Evolutionary conservation across 129 eudicot species (phyloP).

Genomic region (Ambrosia artemisiifolia): DNA sequence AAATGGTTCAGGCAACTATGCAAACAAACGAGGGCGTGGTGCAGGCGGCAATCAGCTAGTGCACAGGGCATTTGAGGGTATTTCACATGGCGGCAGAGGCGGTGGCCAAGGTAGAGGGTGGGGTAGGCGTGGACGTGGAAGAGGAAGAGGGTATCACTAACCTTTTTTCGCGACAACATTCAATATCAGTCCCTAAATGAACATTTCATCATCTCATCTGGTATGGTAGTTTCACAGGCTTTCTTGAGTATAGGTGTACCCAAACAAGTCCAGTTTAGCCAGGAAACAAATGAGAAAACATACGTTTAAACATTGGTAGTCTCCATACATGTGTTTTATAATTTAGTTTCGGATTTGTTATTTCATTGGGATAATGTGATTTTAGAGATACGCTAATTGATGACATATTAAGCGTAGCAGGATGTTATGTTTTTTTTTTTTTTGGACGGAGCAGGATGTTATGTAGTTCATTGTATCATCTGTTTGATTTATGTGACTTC

Average conservation of each 20-base stretch:
- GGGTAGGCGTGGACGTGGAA: slow-evolving; percentile 64
- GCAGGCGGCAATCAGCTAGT: slow-evolving; percentile 59
- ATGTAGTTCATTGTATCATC: not conserved
- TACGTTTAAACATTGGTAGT: not conserved
- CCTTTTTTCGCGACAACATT: not conserved
- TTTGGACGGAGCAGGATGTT: not conserved
- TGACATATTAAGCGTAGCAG: not conserved
- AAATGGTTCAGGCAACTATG: slow-evolving; percentile 51
- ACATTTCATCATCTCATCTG: slow-evolving; percentile 7
- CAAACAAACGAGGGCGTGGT: slow-evolving; percentile 53
- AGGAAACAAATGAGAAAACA: slow-evolving; percentile 1
- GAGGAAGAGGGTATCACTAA: slow-evolving; percentile 60
- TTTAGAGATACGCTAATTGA: slow-evolving; percentile 6
- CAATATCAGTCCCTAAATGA: not conserved
- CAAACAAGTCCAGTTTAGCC: slow-evolving; percentile 3
- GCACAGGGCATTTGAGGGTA: slow-evolving; percentile 54
- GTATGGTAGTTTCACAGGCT: slow-evolving; percentile 23
- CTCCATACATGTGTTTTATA: slow-evolving; percentile 11
- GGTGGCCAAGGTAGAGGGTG: slow-evolving; percentile 61
- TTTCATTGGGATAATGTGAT: not conserved
- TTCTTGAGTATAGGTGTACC: slow-evolving; percentile 22
- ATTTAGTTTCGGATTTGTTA: not conserved
- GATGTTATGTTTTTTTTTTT: not conserved
- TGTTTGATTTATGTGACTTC: not conserved
- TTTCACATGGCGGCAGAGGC: slow-evolving; percentile 56